A percentile compares a stretch with the other conserved stretches of the same genome.
Evolutionary conservation across 164 flowering plant genomes (phyloP).

Genomic region (Dillenia turbinata): DNA sequence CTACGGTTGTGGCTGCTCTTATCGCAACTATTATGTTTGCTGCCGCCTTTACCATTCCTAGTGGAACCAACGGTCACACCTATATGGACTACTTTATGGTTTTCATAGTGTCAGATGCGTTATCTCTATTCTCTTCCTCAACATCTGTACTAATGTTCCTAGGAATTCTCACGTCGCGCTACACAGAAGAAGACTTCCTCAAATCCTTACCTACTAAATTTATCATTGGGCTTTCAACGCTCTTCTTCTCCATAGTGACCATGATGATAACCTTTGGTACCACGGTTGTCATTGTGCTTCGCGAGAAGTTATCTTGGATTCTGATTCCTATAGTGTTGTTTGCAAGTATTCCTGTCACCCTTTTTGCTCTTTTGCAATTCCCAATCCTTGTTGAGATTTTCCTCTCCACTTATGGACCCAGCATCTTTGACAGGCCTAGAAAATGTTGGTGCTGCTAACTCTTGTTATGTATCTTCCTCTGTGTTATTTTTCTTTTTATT

Average conservation of each 20-base stretch:
- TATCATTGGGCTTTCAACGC: not conserved
- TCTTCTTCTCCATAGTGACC: not conserved
- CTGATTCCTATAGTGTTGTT: not conserved
- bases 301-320: not conserved
- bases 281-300: not conserved
- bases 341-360: not conserved
- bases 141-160: conserved; percentile 3
- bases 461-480: not conserved
- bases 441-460: not conserved
- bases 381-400: not conserved
- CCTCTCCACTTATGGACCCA: not conserved
- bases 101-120: not conserved
- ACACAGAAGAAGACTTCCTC: not conserved
- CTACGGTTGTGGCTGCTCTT: conserved; percentile 1
- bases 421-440: conserved; percentile 2
- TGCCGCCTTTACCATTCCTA: not conserved
- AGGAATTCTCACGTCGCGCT: not conserved
- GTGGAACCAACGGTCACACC: not conserved
- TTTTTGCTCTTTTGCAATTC: not conserved
- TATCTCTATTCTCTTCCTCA: not conserved
- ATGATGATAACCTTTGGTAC: not conserved
- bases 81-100: not conserved
- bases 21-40: conserved; percentile 1
- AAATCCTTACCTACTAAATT: not conserved
- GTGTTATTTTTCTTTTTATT: too few relatives aligned